Percentiles rank a stretch among this genome's conserved stretches.
Conservation (phyloP, 306 rosid species). For the Vachellia collinsii region DNA sequence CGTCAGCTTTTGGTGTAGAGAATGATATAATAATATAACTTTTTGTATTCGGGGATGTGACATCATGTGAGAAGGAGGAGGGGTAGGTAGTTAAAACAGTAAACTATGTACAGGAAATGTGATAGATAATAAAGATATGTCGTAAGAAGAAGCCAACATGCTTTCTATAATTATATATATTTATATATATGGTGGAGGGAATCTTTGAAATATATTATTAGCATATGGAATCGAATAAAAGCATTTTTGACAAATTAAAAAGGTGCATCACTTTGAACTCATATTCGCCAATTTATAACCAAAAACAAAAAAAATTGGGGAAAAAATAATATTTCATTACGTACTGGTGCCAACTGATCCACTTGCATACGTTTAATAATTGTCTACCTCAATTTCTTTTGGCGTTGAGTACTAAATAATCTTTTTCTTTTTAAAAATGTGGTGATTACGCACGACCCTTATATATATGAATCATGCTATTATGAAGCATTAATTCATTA, state of each 20-base stretch:
- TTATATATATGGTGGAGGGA: background rate
- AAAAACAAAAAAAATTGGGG: too few relatives aligned
- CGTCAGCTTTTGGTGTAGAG: background rate
- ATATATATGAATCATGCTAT: background rate
- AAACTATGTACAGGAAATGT: background rate
- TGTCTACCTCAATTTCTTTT: background rate
- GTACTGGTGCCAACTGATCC: background rate
- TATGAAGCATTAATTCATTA: background rate
- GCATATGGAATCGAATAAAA: background rate
- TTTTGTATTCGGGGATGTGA: background rate
- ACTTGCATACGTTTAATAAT: background rate
- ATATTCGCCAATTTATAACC: background rate
- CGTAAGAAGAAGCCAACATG: background rate
- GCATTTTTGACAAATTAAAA: conserved; percentile 1
- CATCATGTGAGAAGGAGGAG: background rate
- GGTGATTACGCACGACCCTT: background rate
- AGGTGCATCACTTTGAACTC: conserved; percentile 5
- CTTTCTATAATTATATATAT: background rate
- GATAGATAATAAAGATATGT: background rate
- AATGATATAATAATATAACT: too few relatives aligned
- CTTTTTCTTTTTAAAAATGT: background rate
- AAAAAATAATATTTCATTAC: background rate
- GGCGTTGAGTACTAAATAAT: background rate
- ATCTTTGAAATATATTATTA: conserved; percentile 14
- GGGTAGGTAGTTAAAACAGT: background rate